Percentiles rank a stretch among this genome's conserved stretches.
phyloP scores from a whole-genome alignment of 768 basidiomycete species.

The Coprinopsis sp. region DNA sequence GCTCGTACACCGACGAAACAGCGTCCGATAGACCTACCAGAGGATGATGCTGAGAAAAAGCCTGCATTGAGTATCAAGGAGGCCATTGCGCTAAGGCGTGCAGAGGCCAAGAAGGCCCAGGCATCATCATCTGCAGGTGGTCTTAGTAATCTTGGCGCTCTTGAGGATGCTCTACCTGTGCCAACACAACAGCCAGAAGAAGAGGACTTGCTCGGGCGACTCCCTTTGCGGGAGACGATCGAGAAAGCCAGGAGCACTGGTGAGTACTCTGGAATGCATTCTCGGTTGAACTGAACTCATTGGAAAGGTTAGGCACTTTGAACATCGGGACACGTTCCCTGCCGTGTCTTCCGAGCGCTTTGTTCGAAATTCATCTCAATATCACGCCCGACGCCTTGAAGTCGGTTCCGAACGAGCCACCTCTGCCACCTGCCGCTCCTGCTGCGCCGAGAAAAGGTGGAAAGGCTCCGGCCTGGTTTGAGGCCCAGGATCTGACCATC shows the following conservation, averaged over 20 bases:
- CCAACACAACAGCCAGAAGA: constrained; percentile 26
- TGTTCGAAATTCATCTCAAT: constrained; percentile 78
- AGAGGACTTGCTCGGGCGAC: constrained; percentile 57
- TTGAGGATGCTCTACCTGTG: constrained; percentile 48
- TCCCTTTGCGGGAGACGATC: constrained; percentile 68
- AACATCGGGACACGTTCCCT: constrained; percentile 73
- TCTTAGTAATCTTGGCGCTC: constrained; percentile 26
- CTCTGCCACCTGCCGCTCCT: constrained; percentile 35
- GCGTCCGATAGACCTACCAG: not conserved
- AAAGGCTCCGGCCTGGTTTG: constrained; percentile 67
- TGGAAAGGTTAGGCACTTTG: constrained; percentile 53
- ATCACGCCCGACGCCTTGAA: constrained; percentile 67
- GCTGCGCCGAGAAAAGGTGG: constrained; percentile 33
- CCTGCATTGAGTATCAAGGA: constrained; percentile 59
- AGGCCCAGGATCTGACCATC: constrained; percentile 71
- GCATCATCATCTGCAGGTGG: constrained; percentile 16
- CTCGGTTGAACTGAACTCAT: constrained; percentile 41
- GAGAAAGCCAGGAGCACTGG: constrained; percentile 76
- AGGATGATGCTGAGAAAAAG: constrained; percentile 6
- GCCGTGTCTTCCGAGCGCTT: constrained; percentile 66
- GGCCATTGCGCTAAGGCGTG: constrained; percentile 73
- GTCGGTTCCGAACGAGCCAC: constrained; percentile 59
- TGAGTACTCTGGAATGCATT: constrained; percentile 32
- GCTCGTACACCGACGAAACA: constrained; percentile 19
- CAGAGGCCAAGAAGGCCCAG: constrained; percentile 67